Evolutionary conservation across 2,329 filamentous ascomycete species (phyloP).

Genomic region (Zymoseptoria brevis): DNA sequence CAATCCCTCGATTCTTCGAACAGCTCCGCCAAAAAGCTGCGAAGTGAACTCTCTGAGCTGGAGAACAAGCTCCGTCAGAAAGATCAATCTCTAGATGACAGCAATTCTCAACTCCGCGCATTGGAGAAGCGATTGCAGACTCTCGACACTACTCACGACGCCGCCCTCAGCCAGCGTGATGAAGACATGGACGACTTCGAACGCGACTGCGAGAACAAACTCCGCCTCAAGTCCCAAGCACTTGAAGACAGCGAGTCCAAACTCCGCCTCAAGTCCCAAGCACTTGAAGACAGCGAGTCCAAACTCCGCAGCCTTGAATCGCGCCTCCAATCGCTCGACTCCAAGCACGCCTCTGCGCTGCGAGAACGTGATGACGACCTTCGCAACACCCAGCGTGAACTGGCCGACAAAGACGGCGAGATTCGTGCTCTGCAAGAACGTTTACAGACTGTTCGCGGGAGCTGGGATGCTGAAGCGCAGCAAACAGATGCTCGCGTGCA

Average conservation of each 20-base stretch:
- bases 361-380: conserved; percentile 41
- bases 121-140: conserved; percentile 19
- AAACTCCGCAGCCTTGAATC: conserved; percentile 24
- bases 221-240: conserved; percentile 26
- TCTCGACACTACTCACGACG: conserved; percentile 3
- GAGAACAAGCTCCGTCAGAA: conserved; percentile 43
- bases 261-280: conserved; percentile 25
- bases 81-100: conserved; percentile 35
- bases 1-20: conserved; percentile 19
- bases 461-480: conserved; percentile 32
- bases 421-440: conserved; percentile 30
- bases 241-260: conserved; percentile 27
- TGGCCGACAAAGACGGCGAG: conserved; percentile 32
- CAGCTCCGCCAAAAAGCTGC: conserved; percentile 39
- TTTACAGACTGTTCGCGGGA: conserved; percentile 31
- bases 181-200: conserved; percentile 5
- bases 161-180: conserved; percentile 21
- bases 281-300: conserved; percentile 25
- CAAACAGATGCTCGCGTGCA: conserved; percentile 31
- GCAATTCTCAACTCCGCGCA: conserved; percentile 20
- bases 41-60: conserved; percentile 42
- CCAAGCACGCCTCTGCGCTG: conserved; percentile 16
- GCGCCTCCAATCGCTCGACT: conserved; percentile 13
- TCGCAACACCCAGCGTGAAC: conserved; percentile 49
- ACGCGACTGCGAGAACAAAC: conserved; percentile 23